phyloP scores from a whole-genome alignment of 768 basidiomycete genomes.

The Rhizopogon vinicolor region DNA sequence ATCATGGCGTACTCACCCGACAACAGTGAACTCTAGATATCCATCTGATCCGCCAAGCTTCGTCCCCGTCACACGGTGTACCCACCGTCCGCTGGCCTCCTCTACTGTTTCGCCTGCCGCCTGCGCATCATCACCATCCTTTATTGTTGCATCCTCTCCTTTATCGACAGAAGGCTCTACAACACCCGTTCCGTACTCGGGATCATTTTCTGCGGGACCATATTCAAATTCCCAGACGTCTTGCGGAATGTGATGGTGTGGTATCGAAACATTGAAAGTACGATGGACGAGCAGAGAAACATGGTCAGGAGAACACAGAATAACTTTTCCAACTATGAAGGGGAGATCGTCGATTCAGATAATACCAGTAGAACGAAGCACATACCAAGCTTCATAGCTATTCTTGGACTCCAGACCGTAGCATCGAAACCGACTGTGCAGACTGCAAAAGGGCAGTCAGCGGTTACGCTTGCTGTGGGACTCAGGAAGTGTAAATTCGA shows the following conservation, averaged over 20 bases:
- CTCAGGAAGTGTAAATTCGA: conserved; percentile 69
- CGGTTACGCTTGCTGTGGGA: conserved; percentile 61
- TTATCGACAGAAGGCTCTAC: background rate
- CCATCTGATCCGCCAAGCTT: conserved; percentile 66
- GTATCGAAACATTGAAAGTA: conserved; percentile 95
- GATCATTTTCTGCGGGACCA: conserved; percentile 76
- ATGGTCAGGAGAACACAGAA: conserved; percentile 88
- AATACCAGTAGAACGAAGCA: background rate
- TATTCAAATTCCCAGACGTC: conserved; percentile 85
- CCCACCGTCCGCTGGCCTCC: conserved; percentile 73
- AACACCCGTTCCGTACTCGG: conserved; percentile 50
- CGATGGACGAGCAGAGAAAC: conserved; percentile 84
- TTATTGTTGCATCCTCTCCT: conserved; percentile 10
- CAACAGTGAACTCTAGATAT: conserved; percentile 77
- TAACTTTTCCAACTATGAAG: conserved; percentile 73
- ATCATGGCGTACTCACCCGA: conserved; percentile 58
- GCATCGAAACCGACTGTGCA: conserved; percentile 76
- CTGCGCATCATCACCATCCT: background rate
- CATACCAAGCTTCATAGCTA: conserved; percentile 75
- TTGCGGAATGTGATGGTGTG: conserved; percentile 81
- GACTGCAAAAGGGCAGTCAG: conserved; percentile 82
- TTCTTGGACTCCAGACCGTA: conserved; percentile 81
- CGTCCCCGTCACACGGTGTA: conserved; percentile 64
- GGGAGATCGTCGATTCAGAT: background rate
- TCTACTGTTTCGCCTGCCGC: conserved; percentile 22